These are phyloP conservation scores for Apiotrichum laibachii DNA, from an alignment of 1,284 basidiomycete genomes.

Conservation along the genomic window DNA sequence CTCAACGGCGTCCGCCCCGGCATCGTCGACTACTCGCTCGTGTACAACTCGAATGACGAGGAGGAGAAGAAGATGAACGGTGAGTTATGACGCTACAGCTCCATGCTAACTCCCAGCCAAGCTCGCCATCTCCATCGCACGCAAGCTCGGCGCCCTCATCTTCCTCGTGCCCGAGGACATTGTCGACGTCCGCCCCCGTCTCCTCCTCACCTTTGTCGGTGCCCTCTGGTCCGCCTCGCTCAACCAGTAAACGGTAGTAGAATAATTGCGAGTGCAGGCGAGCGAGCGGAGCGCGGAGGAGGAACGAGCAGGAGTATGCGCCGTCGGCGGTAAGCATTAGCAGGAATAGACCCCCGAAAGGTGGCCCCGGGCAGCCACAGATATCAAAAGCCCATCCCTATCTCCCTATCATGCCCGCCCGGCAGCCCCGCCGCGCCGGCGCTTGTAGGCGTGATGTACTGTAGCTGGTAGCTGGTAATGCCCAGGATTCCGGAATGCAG, in stretches of 20 bases:
- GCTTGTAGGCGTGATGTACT: too few relatives aligned
- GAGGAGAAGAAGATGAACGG: slow-evolving; percentile 92
- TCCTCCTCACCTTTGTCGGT: slow-evolving; percentile 62
- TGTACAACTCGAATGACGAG: slow-evolving; percentile 57
- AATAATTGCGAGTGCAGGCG: too few relatives aligned
- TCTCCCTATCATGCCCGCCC: too few relatives aligned
- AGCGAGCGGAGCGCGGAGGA: too few relatives aligned
- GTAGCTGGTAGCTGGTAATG: too few relatives aligned
- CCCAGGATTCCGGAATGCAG: too few relatives aligned
- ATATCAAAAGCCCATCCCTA: too few relatives aligned
- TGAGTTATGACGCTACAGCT: slow-evolving; percentile 47
- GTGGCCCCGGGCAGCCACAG: too few relatives aligned
- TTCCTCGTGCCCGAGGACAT: slow-evolving; percentile 96
- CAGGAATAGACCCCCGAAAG: too few relatives aligned
- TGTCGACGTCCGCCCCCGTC: slow-evolving; percentile 76
- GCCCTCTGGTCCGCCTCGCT: slow-evolving; percentile 45
- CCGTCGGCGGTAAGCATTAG: too few relatives aligned
- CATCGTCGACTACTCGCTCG: slow-evolving; percentile 86
- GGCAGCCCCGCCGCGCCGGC: too few relatives aligned
- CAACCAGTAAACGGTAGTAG: slow-evolving; percentile 22
- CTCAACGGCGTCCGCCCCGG: slow-evolving; percentile 88
- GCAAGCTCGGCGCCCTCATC: slow-evolving; percentile 95
- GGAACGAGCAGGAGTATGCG: too few relatives aligned
- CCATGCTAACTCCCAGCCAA: slow-evolving; percentile 61
- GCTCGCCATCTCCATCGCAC: slow-evolving; percentile 93